Evolutionary conservation across 2,329 filamentous ascomycete genomes (phyloP).

Genomic region (Colletotrichum eleusines): DNA sequence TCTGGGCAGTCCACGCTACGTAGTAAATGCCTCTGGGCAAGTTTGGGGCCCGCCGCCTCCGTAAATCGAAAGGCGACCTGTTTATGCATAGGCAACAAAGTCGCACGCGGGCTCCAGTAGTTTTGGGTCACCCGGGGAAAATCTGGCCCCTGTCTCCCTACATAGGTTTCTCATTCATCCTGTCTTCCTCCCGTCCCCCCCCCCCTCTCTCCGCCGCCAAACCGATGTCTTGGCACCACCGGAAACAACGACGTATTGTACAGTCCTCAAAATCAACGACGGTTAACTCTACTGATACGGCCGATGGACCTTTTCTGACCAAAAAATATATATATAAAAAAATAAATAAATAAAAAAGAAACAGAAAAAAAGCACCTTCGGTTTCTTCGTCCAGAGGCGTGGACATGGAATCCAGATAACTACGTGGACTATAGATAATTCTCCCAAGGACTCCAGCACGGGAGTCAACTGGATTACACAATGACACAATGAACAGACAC

Average conservation of each 20-base stretch:
- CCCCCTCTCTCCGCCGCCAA: slow-evolving; percentile 5
- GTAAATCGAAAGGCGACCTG: not conserved
- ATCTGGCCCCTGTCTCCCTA: not conserved
- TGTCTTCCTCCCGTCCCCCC: slow-evolving; percentile 4
- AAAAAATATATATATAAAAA: no score
- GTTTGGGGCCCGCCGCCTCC: slow-evolving; percentile 13
- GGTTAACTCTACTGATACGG: not conserved
- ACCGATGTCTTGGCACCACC: slow-evolving; percentile 17
- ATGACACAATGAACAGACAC: no score
- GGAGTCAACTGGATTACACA: not conserved
- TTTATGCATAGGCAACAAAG: not conserved
- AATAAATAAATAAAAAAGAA: no score
- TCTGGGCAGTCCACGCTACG: slow-evolving; percentile 29
- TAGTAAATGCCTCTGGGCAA: slow-evolving; percentile 22
- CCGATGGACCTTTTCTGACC: no score
- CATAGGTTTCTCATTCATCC: slow-evolving; percentile 10
- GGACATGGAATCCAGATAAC: not conserved
- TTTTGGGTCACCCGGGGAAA: not conserved
- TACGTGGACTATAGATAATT: accelerated
- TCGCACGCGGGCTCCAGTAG: slow-evolving; percentile 9
- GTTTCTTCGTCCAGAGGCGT: no score
- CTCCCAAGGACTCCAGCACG: not conserved
- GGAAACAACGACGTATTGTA: not conserved
- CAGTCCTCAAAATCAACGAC: not conserved
- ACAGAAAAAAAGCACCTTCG: no score